Evolutionary conservation across 805 yeast species (phyloP).

Genomic region (Hanseniaspora vineae): DNA sequence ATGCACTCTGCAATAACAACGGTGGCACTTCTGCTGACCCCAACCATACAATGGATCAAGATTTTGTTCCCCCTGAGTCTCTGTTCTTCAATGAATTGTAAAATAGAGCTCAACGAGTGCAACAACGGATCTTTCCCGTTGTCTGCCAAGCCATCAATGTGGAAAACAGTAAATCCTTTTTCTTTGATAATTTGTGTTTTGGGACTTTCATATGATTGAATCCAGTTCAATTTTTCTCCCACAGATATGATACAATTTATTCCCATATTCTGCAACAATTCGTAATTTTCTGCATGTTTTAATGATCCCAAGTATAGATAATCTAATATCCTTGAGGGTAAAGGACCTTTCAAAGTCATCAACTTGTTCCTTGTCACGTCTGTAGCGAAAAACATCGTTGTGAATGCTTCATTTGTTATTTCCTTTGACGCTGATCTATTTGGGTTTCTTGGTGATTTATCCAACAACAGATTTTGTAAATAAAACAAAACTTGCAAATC

Average conservation of each 20-base stretch:
- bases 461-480: constrained; percentile 47
- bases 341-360: constrained; percentile 39
- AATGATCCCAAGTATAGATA: constrained; percentile 79
- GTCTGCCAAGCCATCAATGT: constrained; percentile 67
- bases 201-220: not conserved
- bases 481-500: constrained; percentile 58
- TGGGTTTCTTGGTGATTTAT: constrained; percentile 39
- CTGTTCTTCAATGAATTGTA: constrained; percentile 52
- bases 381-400: constrained; percentile 22
- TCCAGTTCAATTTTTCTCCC: constrained; percentile 70
- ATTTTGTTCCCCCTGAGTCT: constrained; percentile 34
- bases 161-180: constrained; percentile 26
- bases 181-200: constrained; percentile 10
- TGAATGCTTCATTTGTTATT: constrained; percentile 12
- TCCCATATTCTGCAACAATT: constrained; percentile 48
- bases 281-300: constrained; percentile 63
- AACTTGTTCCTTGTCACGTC: constrained; percentile 8
- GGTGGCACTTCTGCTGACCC: constrained; percentile 90
- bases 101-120: constrained; percentile 44
- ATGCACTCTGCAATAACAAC: constrained; percentile 93
- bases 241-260: constrained; percentile 71
- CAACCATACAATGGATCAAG: constrained; percentile 88
- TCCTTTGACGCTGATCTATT: constrained; percentile 5
- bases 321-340: constrained; percentile 76
- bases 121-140: constrained; percentile 80